Percentiles rank a stretch among this genome's conserved stretches.
Conservation (phyloP, 2,329 filamentous ascomycete genomes). For the Phyllosticta citrichinensis region DNA sequence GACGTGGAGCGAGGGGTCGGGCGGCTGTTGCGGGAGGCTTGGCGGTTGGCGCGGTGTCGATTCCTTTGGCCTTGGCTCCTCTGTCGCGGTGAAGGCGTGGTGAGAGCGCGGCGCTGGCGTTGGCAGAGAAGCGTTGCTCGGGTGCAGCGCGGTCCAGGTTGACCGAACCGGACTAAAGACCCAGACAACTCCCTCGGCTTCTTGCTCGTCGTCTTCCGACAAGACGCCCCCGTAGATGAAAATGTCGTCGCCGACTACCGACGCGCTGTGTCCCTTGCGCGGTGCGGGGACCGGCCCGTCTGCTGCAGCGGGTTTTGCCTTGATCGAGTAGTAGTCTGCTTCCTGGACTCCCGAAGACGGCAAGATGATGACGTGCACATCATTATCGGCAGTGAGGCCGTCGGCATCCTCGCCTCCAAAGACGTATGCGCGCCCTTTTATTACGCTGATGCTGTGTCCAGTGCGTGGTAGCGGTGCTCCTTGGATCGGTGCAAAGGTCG, state of each 20-base stretch:
- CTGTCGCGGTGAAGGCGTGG: conserved; percentile 29
- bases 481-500: conserved; percentile 39
- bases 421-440: conserved; percentile 46
- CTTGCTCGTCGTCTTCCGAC: conserved; percentile 24
- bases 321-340: conserved; percentile 31
- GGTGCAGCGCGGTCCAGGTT: conserved; percentile 31
- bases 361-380: conserved; percentile 43
- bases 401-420: conserved; percentile 40
- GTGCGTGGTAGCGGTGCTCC: conserved; percentile 36
- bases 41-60: conserved; percentile 1
- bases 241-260: conserved; percentile 34
- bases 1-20: conserved; percentile 30
- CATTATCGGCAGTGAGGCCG: conserved; percentile 37
- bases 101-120: conserved; percentile 22
- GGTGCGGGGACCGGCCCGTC: conserved; percentile 27
- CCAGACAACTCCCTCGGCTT: conserved; percentile 33
- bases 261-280: conserved; percentile 33
- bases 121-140: conserved; percentile 13
- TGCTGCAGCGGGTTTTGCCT: conserved; percentile 25
- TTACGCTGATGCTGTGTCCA: conserved; percentile 42
- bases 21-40: conserved; percentile 27
- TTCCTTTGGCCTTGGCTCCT: conserved; percentile 29
- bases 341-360: conserved; percentile 35
- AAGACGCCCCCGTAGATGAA: conserved; percentile 35
- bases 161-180: conserved; percentile 32